These are phyloP conservation scores for Deinandra increscens DNA, from an alignment of 129 eudicot genomes.

Conservation along the genomic window DNA sequence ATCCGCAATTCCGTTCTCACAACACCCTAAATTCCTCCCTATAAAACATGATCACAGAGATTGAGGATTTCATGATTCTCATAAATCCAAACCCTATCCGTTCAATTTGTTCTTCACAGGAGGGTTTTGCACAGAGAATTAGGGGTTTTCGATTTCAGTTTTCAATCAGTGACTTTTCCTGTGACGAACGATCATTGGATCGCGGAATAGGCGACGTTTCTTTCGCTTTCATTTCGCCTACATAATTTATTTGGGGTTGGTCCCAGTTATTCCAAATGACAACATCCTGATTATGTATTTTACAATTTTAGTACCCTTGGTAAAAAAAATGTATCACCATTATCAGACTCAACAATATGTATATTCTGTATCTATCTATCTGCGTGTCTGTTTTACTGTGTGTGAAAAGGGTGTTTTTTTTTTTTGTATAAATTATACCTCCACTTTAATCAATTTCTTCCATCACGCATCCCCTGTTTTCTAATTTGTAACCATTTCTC, in stretches of 20 bases:
- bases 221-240: constrained; percentile 20
- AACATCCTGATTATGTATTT: constrained; percentile 20
- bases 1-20: constrained; percentile 16
- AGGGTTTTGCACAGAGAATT: background rate
- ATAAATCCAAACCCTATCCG: constrained; percentile 12
- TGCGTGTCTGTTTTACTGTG: background rate
- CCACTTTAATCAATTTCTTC: constrained; percentile 55
- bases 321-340: constrained; percentile 4
- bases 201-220: constrained; percentile 30
- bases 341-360: constrained; percentile 21
- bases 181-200: constrained; percentile 54
- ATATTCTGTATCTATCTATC: constrained; percentile 12
- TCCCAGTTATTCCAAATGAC: constrained; percentile 17
- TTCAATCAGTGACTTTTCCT: constrained; percentile 20
- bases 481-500: constrained; percentile 54
- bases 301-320: constrained; percentile 14
- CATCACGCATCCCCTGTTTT: constrained; percentile 51
- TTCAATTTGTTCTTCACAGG: too few relatives aligned
- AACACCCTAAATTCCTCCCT: constrained; percentile 13
- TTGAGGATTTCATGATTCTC: background rate
- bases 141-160: constrained; percentile 7
- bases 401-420: background rate
- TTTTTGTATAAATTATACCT: background rate
- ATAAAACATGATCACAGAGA: background rate
- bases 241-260: background rate